A percentile compares a stretch with the other conserved stretches of the same genome.
phyloP scores from a whole-genome alignment of 768 basidiomycete genomes.

The Serendipita sp. region DNA sequence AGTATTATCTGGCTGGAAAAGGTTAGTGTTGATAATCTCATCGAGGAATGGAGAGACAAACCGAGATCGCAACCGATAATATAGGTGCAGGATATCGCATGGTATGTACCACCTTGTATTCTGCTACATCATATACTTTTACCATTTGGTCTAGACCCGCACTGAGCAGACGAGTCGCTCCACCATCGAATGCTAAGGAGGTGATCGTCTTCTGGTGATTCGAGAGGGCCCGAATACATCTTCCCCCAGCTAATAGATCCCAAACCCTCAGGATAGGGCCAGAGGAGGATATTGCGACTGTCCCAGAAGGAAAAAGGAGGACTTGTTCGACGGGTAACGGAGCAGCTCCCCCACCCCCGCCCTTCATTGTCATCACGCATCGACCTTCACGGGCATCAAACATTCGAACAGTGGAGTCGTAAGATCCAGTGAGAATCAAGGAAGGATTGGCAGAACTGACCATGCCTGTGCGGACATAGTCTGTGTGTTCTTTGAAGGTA shows the following conservation, averaged over 20 bases:
- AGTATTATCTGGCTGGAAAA: conserved; percentile 74
- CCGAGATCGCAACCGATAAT: conserved; percentile 80
- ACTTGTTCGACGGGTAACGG: conserved; percentile 78
- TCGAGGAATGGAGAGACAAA: conserved; percentile 25
- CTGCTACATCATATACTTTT: conserved; percentile 91
- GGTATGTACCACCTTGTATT: conserved; percentile 91
- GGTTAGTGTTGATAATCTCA: neutral
- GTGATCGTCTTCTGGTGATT: conserved; percentile 99
- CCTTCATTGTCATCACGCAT: conserved; percentile 67
- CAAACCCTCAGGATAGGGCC: conserved; percentile 89
- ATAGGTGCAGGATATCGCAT: conserved; percentile 96
- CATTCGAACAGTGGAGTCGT: conserved; percentile 79
- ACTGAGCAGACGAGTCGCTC: conserved; percentile 63
- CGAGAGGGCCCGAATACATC: conserved; percentile 77
- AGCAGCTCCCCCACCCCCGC: conserved; percentile 17
- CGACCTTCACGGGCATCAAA: conserved; percentile 74
- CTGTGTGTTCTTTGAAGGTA: conserved; percentile 75
- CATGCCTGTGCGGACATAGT: conserved; percentile 91
- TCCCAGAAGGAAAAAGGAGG: conserved; percentile 80
- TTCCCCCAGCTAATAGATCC: conserved; percentile 85
- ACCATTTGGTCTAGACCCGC: conserved; percentile 95
- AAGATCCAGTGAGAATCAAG: conserved; percentile 81
- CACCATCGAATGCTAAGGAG: conserved; percentile 63
- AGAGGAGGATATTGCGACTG: conserved; percentile 67
- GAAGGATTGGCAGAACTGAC: conserved; percentile 70